These are phyloP conservation scores for Microcera coccophila DNA, from an alignment of 2,329 filamentous ascomycete species.

Conservation along the genomic window DNA sequence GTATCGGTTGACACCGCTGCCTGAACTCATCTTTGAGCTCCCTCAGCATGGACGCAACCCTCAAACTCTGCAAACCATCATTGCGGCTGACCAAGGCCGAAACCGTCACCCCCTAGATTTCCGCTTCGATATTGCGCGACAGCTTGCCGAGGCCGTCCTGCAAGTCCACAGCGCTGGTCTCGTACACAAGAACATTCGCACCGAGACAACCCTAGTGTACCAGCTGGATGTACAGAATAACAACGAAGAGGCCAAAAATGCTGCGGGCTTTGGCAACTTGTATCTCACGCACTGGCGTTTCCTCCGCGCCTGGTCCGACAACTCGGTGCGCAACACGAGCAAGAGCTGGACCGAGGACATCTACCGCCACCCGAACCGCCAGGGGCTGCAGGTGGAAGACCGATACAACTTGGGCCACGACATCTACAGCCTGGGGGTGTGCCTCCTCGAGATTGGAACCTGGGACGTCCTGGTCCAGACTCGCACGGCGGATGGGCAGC, in stretches of 20 bases:
- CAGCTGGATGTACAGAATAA: too few relatives aligned
- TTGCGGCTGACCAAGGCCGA: too few relatives aligned
- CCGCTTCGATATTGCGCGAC: conserved; percentile 1
- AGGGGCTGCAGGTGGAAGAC: conserved; percentile 37
- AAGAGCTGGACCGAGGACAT: conserved; percentile 38
- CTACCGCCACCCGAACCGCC: conserved; percentile 48
- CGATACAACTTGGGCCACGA: conserved; percentile 51
- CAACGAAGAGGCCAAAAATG: conserved; percentile 1
- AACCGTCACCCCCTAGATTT: too few relatives aligned
- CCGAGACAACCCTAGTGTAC: conserved; percentile 39
- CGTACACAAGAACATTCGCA: conserved; percentile 46
- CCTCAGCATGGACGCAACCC: too few relatives aligned
- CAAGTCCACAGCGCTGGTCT: conserved; percentile 43
- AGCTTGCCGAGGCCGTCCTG: conserved; percentile 23
- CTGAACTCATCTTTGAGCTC: too few relatives aligned
- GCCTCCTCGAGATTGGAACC: conserved; percentile 50
- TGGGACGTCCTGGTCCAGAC: conserved; percentile 31
- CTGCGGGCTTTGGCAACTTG: not conserved
- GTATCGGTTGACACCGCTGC: too few relatives aligned
- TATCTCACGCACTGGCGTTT: conserved; percentile 16
- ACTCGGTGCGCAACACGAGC: too few relatives aligned
- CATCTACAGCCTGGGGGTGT: conserved; percentile 54
- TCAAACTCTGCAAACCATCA: too few relatives aligned
- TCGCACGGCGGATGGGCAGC: conserved; percentile 2
- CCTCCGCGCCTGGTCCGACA: conserved; percentile 28